phyloP scores from a whole-genome alignment of 306 rosid genomes.

The Prunus campanulata region DNA sequence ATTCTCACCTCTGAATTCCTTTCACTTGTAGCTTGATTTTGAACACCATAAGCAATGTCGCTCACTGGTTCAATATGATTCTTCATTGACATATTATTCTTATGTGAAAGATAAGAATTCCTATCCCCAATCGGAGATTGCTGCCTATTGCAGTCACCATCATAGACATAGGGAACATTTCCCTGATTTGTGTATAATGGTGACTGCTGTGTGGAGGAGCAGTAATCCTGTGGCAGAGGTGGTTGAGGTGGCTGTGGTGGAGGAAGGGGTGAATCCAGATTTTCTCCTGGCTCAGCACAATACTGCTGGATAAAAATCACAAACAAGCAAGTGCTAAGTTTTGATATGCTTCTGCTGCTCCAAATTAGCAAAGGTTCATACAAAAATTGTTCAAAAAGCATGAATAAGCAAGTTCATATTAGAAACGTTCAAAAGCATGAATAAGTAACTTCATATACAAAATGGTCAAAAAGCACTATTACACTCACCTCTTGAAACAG shows the following conservation, averaged over 20 bases:
- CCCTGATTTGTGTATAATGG: neutral
- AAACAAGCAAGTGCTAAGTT: conserved; percentile 6
- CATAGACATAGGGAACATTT: neutral
- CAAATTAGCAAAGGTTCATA: neutral
- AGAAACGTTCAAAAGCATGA: neutral
- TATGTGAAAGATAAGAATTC: neutral
- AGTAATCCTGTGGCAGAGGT: neutral
- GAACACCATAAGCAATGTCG: neutral
- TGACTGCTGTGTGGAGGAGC: neutral
- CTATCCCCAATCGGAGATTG: neutral
- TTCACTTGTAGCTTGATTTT: neutral
- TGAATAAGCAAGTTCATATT: too few species aligned
- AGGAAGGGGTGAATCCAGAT: neutral
- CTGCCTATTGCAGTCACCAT: neutral
- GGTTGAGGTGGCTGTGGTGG: neutral
- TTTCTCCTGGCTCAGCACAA: neutral
- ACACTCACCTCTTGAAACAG: neutral
- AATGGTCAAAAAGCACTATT: neutral
- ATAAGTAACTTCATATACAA: neutral
- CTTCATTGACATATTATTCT: neutral
- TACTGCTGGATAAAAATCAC: conserved; percentile 29
- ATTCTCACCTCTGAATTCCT: conserved; percentile 32
- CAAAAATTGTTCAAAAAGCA: neutral
- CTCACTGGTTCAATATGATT: neutral
- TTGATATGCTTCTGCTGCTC: conserved; percentile 3